Evolutionary conservation across 2,329 filamentous ascomycete genomes (phyloP), one percentile per base, ranked within the genome.

Genomic region (Lachnellula arida): DNA sequence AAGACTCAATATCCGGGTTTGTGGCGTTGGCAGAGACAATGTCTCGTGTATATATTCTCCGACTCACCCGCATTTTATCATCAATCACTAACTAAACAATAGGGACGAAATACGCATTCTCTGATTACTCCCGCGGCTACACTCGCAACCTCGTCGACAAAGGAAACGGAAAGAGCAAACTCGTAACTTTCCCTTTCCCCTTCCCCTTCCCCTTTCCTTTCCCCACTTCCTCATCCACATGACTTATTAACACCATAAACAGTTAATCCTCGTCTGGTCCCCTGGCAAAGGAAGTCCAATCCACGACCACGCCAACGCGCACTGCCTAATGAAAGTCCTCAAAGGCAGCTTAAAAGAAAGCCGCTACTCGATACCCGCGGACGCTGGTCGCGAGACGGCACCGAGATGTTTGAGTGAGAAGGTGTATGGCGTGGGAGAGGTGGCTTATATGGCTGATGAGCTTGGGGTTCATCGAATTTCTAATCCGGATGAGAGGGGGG

Each of bases 201-300:
- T n/a, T n/a, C n/a, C n/a, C n/a, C n/a, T n/a, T n/a, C n/a, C n/a
- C n/a, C n/a, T n/a, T n/a, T n/a, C n/a, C n/a, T n/a, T 32, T 2
- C 28, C 43, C 8, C 54, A 19, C 23, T 40, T 28, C 15, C 32
- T 5, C 17, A 14, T 40, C n/a, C 23, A 15, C 42, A 12, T 23
- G 35, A 28, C 40, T 22, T 22, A 22, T 22, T 58, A 17, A 11
- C 19, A 15, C n/a, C 19, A 35, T 52, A 35, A 11, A 46, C 12
- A 96, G 96, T 90, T 96, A 87, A 77, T 85, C 93, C 82, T 96
- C 40, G 91, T 96, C 42, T 97, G 92, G 92, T 87, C 85, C 15
- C 91, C 92, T 0, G 88, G 88, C 51, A 90, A 90, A 74, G 82
- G 82, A 35, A 93, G 88, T 65, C 86, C 88, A 11, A 91, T 97